Evolutionary conservation across 2,329 filamentous ascomycete species (phyloP).

Genomic region (Diatrype stigma): DNA sequence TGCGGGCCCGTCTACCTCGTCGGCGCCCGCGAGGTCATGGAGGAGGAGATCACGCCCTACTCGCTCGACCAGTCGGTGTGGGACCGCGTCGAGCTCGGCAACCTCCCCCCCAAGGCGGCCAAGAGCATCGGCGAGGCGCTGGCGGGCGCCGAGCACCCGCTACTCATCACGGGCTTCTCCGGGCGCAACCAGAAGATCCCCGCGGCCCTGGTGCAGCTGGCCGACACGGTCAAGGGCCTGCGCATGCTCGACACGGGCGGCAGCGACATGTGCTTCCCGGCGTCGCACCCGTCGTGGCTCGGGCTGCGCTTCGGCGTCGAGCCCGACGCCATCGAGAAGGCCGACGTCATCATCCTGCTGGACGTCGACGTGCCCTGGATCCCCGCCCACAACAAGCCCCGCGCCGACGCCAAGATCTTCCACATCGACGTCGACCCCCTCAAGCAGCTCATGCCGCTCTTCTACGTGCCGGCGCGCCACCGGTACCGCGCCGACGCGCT

Average conservation of each 20-base stretch:
- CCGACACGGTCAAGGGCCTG: slow-evolving; percentile 63
- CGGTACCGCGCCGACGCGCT: slow-evolving; percentile 65
- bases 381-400: slow-evolving; percentile 63
- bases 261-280: slow-evolving; percentile 78
- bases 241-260: slow-evolving; percentile 72
- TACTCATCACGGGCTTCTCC: slow-evolving; percentile 67
- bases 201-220: slow-evolving; percentile 59
- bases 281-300: slow-evolving; percentile 62
- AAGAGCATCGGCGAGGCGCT: slow-evolving; percentile 59
- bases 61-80: slow-evolving; percentile 64
- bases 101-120: slow-evolving; percentile 47
- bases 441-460: slow-evolving; percentile 69
- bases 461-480: slow-evolving; percentile 63
- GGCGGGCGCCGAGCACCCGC: slow-evolving; percentile 58
- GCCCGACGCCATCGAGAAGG: slow-evolving; percentile 61
- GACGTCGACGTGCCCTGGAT: slow-evolving; percentile 96
- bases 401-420: slow-evolving; percentile 50
- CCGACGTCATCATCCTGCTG: slow-evolving; percentile 79
- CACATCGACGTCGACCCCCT: slow-evolving; percentile 64
- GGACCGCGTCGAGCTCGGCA: slow-evolving; percentile 66
- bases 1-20: slow-evolving; percentile 76
- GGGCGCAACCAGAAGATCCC: slow-evolving; percentile 65
- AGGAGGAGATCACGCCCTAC: slow-evolving; percentile 76
- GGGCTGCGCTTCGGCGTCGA: slow-evolving; percentile 73
- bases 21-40: slow-evolving; percentile 77